Evolutionary conservation across 2,329 filamentous ascomycete species (phyloP), one percentile per base, ranked within the genome.

Genomic region (Zarea fungicola): DNA sequence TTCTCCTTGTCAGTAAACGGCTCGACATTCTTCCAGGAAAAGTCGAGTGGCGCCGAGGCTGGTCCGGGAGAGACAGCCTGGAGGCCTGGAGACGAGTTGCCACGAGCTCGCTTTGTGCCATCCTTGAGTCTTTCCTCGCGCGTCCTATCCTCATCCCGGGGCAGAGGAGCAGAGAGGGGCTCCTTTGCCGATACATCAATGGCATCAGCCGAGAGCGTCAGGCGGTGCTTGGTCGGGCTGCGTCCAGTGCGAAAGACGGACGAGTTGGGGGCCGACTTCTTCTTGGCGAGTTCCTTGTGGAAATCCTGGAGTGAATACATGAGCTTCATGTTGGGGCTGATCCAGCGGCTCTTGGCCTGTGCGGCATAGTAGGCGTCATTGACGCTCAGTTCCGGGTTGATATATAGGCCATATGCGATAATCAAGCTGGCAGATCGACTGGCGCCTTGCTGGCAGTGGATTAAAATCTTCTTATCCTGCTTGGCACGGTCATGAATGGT

Each of bases 291-390:
- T 42, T 83, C 73, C 60, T 84, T 84, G 56, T 84, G 81, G 62
- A 91, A 92, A 60, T 92, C 87, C 63, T 91, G 87, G 41, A 95
- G 71, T 56, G 89, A 90, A 74, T 93, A 93, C 76, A 95, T 90
- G 56, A 95, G 74, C 56, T 88, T 88, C 89, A 95, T 95, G 65
- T 95, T 95, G 0, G 88, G 88, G 51, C 88, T 90, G 58, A 95
- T 92, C 88, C 89, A 95, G 60, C 78, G 82, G 65, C 88, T 93
- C 68, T 86, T 86, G 47, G 80, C 77, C 67, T 95, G 89, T 3
- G 89, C 87, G 3, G 83, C 78, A 62, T 89, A 83, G 62, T 93
- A 93, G 3, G 88, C 87, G 62, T 92, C 87, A 60, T 92, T 90
- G 46, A 92, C 87, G 56, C 78, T 88, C 58, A 89, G 69, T 6